Base-by-base conservation (phyloP, 2,329 filamentous ascomycete genomes). In the Colletotrichum cuscutae region DNA sequence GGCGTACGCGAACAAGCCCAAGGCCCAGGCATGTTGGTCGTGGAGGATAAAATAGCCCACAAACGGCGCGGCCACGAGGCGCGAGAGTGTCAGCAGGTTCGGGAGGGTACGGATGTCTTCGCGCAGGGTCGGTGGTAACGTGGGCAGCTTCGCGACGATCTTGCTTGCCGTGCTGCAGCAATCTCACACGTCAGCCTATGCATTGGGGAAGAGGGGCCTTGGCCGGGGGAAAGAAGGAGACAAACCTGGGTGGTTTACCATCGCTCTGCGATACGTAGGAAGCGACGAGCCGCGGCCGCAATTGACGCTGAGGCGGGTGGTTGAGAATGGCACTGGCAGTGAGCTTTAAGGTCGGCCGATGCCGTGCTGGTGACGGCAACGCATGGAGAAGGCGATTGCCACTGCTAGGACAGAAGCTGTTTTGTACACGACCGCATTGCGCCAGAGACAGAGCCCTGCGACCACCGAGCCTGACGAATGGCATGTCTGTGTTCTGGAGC, bases 21-120 rank as follows among this genome's bases (percentile, higher is more conserved):
- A 86, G 0, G 97, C 95, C 84, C 91, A 91, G 37, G 89, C 87
- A 80, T 97, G 93, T 56, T 95, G 89, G 80, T 97, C 93, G 77
- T 97, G 90, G 3, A 98, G 87, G 71, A 99, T 92, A 26, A 97
- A 90, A 81, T 98, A 98, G 68, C 96, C 97, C 59, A 98, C 91
- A 35, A 93, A 87, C 0, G 97, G 97, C 1, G 97, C 94, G 1
- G 94, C 93, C 63, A 94, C 81, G 52, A 99, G 90, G 3, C 97
- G 93, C 2, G 95, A 94, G 76, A 96, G 92, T 1, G 97, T 99
- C 65, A 99, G 89, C 74, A 97, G 87, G 81, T 99, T 99, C 53
- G 97, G 97, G n/a, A 99, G 80, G 46, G 95, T 99, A 85, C 97
- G 98, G 79, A 99, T 98, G 80, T 99, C 95, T 84, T 99, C 97